Base-by-base conservation (phyloP, 2,329 filamentous ascomycete species). In the Didymella sp. region DNA sequence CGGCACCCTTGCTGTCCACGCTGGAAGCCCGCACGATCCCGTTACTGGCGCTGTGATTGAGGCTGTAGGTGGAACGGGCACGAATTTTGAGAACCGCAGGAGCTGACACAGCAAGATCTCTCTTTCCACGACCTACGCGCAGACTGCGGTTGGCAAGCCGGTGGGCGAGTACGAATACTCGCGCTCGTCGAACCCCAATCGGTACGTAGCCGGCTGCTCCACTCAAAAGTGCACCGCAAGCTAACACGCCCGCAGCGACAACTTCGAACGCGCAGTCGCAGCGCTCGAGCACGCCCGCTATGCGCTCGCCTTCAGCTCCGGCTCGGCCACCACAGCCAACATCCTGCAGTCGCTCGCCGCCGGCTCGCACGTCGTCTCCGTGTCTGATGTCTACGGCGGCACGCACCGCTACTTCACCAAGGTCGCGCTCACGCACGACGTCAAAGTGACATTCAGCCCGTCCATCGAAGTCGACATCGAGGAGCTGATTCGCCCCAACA, bases 341-440 rank as follows among this genome's bases (percentile, higher is more conserved):
- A 92, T 99, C 72, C 86, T 99, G 56, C 95, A 98, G 80, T 95
- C 91, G 67, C 86, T 99, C 56, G 92, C 94, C 22, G 84, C 90
- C 12, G 93, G 92, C 61, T 95, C 91, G 44, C 95, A 99, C 80
- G 91, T 99, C 71, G 89, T 99, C 69, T 97, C 92, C 60, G 92
- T 99, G 44, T 96, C 92, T 42, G 95, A 99, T 77, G 93, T 99
- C 69, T 99, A 99, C 77, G 95, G 95, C 68, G 95, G 95, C 68
- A 99, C 95, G 38, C 95, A 99, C 81, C 86, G 95, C 72, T 99
- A 99, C 83, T 99, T 99, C 83, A 99, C 95, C 64, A 93, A 97
- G 80, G 95, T 98, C 47, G 95, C 95, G 55, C 88, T 91, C 71
- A 92, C 95, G 24, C 95, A 99, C 77, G 92, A 94, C 70, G 92